Base-by-base conservation (phyloP, 129 eudicot genomes). In the Deinandra increscens region DNA sequence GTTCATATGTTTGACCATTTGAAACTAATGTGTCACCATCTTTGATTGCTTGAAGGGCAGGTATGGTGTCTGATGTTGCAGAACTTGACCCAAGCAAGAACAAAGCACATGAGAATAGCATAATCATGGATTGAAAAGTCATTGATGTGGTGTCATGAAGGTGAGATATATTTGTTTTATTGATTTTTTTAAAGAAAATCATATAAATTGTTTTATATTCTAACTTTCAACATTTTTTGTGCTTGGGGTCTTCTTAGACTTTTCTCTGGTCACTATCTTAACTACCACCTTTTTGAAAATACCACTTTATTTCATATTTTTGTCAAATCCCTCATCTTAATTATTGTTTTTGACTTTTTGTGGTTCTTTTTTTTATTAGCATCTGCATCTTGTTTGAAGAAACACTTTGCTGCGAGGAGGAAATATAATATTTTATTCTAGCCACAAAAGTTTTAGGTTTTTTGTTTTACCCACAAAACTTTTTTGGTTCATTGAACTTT, bases 1-100 rank as follows among this genome's bases (percentile, higher is more conserved):
- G 54, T 68, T 79, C 83, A 15, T 45, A 79, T 53, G 18, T 64
- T 3, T 54, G 11, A 7, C 60, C 65, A 5, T 53, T n/a, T 19
- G 79, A 79, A 51, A 79, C 55, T 9, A 79, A 60, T 23, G 76
- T 79, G 4, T 73, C 36, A 0, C 79, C 83, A 42, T 80, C 84
- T 75, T 49, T 75, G 31, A 80, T 36, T 45, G 43, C 37, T 46
- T 80, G 80, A 67, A 36, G 60, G 34, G 45, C 9, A 15, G 11
- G 41, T 4, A 69, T 55, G 38, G 38, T 54, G 13, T 80, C 77
- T 7, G 68, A 10, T 60, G 64, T 34, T 2, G 75, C 68, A 68
- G 18, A 59, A 6, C 15, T 33, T 60, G 64, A 53, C 19, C 50
- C 38, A 9, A 22, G 38, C 31, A 66, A n/a, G 26, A 64, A 15